Conservation (phyloP, 805 yeast genomes). For the Lachancea meyersii region DNA sequence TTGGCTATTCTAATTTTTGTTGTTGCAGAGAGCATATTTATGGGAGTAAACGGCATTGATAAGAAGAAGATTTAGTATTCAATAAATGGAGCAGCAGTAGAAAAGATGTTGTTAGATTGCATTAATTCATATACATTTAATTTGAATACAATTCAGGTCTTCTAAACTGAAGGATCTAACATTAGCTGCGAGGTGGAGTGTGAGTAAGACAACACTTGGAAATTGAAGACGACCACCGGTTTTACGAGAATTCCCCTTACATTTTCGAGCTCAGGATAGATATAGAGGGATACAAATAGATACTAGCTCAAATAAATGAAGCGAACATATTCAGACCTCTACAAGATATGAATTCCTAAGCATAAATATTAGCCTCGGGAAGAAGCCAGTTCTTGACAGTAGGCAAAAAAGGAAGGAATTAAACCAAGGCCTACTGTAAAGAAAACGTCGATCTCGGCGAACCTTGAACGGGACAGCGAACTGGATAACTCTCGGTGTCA, state of each 20-base stretch:
- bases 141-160: neutral
- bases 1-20: constrained; percentile 38
- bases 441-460: too few relatives aligned
- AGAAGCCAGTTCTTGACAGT: too few relatives aligned
- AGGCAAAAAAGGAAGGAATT: too few relatives aligned
- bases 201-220: neutral
- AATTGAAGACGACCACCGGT: neutral
- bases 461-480: too few relatives aligned
- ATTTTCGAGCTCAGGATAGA: too few relatives aligned
- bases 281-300: too few relatives aligned
- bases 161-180: neutral
- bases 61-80: neutral
- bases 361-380: too few relatives aligned
- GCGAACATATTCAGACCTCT: too few relatives aligned
- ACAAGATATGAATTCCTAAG: too few relatives aligned
- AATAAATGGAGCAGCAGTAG: neutral
- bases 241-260: neutral
- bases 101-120: neutral
- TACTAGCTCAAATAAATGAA: too few relatives aligned
- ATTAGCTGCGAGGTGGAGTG: neutral
- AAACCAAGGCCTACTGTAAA: too few relatives aligned
- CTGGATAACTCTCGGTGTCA: too few relatives aligned
- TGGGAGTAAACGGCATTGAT: neutral
- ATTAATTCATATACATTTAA: neutral
- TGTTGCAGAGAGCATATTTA: neutral